Percentiles rank a stretch among this genome's conserved stretches.
Evolutionary conservation across 2,329 filamentous ascomycete species (phyloP).

Genomic region (Dothistroma pini): DNA sequence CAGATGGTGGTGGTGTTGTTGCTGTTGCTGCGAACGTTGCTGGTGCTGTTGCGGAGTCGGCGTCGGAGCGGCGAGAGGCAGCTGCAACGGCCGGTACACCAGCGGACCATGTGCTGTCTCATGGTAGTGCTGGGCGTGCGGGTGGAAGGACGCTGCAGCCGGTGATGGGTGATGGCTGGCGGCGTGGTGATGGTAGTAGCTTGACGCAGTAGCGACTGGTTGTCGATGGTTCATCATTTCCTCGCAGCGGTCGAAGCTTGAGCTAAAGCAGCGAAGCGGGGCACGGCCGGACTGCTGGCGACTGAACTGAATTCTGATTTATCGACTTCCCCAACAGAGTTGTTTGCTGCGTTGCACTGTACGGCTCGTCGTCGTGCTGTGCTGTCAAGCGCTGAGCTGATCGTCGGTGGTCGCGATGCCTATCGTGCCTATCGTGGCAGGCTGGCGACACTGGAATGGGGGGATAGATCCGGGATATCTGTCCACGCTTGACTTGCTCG

Average conservation of each 20-base stretch:
- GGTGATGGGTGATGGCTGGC: conserved; percentile 19
- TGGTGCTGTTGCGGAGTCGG: conserved; percentile 10
- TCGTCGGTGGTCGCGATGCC: conserved; percentile 3
- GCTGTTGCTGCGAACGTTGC: conserved; percentile 20
- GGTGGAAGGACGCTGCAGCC: conserved; percentile 17
- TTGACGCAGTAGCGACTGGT: conserved; percentile 24
- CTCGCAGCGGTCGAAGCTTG: conserved; percentile 20
- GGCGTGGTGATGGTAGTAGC: conserved; percentile 21
- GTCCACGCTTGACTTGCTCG: not conserved
- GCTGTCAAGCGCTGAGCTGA: conserved; percentile 16
- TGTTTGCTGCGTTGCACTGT: conserved; percentile 8
- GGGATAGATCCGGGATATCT: not conserved
- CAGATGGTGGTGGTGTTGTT: conserved; percentile 17
- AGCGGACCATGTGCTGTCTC: conserved; percentile 36
- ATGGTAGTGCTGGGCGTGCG: conserved; percentile 26
- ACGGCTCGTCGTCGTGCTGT: conserved; percentile 10
- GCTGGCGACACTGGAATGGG: conserved; percentile 8
- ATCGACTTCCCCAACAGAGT: not conserved
- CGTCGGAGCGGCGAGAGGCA: conserved; percentile 37
- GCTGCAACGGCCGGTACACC: conserved; percentile 37
- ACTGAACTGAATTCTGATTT: conserved; percentile 1
- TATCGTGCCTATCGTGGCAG: not conserved
- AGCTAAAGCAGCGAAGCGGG: conserved; percentile 30
- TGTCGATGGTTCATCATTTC: conserved; percentile 30
- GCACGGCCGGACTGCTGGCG: conserved; percentile 10